phyloP scores from a whole-genome alignment of 2,329 filamentous ascomycete species.

The Raffaelea albimanens region DNA sequence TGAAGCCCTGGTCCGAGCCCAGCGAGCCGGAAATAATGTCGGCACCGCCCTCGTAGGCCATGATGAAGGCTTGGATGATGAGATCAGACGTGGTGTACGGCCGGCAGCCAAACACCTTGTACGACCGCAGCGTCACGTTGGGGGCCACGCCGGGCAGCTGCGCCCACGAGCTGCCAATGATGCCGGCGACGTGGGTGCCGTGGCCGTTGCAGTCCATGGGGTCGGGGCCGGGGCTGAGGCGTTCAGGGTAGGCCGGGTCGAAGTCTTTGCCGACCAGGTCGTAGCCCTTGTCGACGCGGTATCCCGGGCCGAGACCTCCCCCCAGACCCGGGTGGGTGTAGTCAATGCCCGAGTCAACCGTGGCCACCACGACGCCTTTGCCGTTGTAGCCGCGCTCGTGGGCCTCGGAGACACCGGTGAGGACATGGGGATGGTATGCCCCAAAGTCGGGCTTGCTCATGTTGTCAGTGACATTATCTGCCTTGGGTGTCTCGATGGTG shows the following conservation, averaged over 20 bases:
- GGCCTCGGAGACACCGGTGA: constrained; percentile 47
- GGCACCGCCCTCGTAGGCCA: constrained; percentile 48
- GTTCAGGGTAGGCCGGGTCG: constrained; percentile 9
- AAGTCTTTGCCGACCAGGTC: constrained; percentile 20
- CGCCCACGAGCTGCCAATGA: constrained; percentile 53
- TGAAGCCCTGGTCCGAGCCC: constrained; percentile 40
- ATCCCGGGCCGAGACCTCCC: constrained; percentile 17
- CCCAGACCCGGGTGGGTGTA: constrained; percentile 20
- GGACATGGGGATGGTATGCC: constrained; percentile 39
- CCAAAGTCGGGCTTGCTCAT: neutral
- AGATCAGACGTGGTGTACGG: constrained; percentile 42
- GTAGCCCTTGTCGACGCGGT: constrained; percentile 6
- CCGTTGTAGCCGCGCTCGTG: constrained; percentile 36
- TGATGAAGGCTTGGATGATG: constrained; percentile 48
- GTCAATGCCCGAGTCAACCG: constrained; percentile 33
- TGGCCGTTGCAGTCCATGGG: constrained; percentile 50
- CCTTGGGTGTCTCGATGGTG: neutral
- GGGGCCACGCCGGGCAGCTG: constrained; percentile 47
- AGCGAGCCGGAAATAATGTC: constrained; percentile 48
- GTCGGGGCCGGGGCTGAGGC: constrained; percentile 18
- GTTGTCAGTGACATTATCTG: neutral
- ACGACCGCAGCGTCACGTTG: constrained; percentile 44
- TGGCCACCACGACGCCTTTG: constrained; percentile 40
- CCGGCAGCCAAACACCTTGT: constrained; percentile 46
- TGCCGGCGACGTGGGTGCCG: constrained; percentile 53